Evolutionary conservation across 768 basidiomycete genomes (phyloP).

Genomic region (Hygrophoropsis aurantiaca): DNA sequence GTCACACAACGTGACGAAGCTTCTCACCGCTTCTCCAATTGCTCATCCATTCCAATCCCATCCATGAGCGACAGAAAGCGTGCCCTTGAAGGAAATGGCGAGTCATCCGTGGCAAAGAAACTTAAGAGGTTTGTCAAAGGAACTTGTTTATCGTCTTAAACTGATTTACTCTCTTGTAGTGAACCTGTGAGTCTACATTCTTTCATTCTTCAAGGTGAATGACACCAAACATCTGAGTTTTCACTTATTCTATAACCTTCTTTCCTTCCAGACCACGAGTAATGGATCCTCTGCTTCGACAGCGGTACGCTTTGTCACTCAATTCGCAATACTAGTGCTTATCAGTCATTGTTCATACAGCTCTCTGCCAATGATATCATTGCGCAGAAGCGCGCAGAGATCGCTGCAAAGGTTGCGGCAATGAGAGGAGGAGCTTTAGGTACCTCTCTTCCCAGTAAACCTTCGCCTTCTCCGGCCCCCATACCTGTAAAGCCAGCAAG

Average conservation of each 20-base stretch:
- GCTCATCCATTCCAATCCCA: too few species aligned
- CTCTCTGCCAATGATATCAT: constrained; percentile 64
- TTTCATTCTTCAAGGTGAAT: constrained; percentile 70
- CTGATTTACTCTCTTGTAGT: constrained; percentile 35
- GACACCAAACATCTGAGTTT: constrained; percentile 44
- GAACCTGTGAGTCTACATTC: constrained; percentile 63
- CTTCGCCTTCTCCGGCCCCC: constrained; percentile 25
- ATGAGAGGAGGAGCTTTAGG: constrained; percentile 51
- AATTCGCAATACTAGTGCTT: neutral
- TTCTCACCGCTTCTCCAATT: too few species aligned
- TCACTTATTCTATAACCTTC: constrained; percentile 72
- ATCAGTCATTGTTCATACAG: constrained; percentile 26
- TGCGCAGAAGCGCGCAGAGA: constrained; percentile 80
- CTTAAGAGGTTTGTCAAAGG: constrained; percentile 57
- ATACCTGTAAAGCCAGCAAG: constrained; percentile 21
- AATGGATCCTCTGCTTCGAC: constrained; percentile 44
- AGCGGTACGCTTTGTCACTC: constrained; percentile 40
- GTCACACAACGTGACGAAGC: too few species aligned
- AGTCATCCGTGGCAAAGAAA: constrained; percentile 53
- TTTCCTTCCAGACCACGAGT: constrained; percentile 48
- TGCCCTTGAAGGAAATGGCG: constrained; percentile 53
- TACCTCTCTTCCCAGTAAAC: constrained; percentile 18
- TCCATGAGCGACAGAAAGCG: constrained; percentile 71
- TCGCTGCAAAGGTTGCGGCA: constrained; percentile 81
- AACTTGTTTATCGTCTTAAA: constrained; percentile 4